A percentile compares a stretch with the other conserved stretches of the same genome.
Conservation (phyloP, 768 basidiomycete species). For the Tylopilus vinaceipallidus region DNA sequence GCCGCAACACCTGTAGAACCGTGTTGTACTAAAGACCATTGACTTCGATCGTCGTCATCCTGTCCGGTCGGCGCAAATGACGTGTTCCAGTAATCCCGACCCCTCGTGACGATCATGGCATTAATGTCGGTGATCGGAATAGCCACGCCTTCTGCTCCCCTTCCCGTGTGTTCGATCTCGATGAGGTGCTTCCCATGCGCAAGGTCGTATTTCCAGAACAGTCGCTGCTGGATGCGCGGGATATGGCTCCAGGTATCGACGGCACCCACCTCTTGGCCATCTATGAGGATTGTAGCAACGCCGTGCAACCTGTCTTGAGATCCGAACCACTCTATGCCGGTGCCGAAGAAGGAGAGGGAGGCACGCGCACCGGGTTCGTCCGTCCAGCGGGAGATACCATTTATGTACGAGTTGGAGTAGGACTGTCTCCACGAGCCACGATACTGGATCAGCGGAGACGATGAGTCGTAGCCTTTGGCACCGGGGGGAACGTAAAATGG, state of each 20-base stretch:
- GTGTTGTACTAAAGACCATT: constrained; percentile 61
- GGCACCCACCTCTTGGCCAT: constrained; percentile 44
- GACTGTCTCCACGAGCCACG: constrained; percentile 57
- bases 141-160: constrained; percentile 35
- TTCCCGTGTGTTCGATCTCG: constrained; percentile 58
- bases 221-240: constrained; percentile 53
- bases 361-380: constrained; percentile 46
- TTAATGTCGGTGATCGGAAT: constrained; percentile 51
- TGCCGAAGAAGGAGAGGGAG: constrained; percentile 64
- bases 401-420: constrained; percentile 50
- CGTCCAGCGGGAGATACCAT: constrained; percentile 52
- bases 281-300: constrained; percentile 53
- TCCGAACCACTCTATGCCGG: constrained; percentile 80
- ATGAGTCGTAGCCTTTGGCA: constrained; percentile 66
- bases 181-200: constrained; percentile 53
- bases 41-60: neutral
- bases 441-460: constrained; percentile 64
- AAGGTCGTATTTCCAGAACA: constrained; percentile 61
- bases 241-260: constrained; percentile 45
- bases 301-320: constrained; percentile 54
- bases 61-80: neutral
- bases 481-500: constrained; percentile 77
- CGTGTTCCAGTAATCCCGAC: constrained; percentile 15
- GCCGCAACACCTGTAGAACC: constrained; percentile 76
- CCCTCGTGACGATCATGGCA: constrained; percentile 64